Conservation (phyloP, 257 asterid species). For the Solanum habrochaites region DNA sequence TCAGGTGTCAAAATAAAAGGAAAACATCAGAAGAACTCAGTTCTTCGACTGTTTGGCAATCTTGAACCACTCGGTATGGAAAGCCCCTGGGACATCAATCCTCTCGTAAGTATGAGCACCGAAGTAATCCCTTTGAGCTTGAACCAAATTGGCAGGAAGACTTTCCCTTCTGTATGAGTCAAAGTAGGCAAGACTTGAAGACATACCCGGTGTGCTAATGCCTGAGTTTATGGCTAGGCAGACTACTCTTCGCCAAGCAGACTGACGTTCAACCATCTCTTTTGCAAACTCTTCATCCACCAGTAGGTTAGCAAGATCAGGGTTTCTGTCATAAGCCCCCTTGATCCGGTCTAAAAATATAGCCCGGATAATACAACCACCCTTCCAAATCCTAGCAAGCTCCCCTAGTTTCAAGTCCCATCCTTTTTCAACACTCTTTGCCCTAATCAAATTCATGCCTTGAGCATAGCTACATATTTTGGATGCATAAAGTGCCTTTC, state of each 20-base stretch:
- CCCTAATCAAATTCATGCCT: conserved; percentile 91
- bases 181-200: conserved; percentile 89
- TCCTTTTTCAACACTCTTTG: conserved; percentile 80
- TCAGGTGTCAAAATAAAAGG: not conserved
- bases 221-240: conserved; percentile 76
- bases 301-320: conserved; percentile 70
- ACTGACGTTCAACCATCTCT: conserved; percentile 78
- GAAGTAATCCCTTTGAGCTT: conserved; percentile 90
- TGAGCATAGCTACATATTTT: conserved; percentile 93
- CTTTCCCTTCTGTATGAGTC: conserved; percentile 83
- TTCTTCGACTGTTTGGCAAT: conserved; percentile 46
- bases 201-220: conserved; percentile 95
- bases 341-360: conserved; percentile 87
- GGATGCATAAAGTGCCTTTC: conserved; percentile 81
- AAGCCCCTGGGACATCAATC: conserved; percentile 59
- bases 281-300: conserved; percentile 91
- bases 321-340: conserved; percentile 79
- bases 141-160: conserved; percentile 87
- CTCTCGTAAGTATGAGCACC: conserved; percentile 96
- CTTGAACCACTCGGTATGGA: conserved; percentile 97
- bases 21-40: conserved; percentile 8
- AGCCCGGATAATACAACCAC: conserved; percentile 96
- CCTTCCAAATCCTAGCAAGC: conserved; percentile 95
- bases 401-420: conserved; percentile 91
- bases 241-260: conserved; percentile 91